Evolutionary conservation across 2,329 filamentous ascomycete genomes (phyloP).

Genomic region (Cucurbitaria berberidis): DNA sequence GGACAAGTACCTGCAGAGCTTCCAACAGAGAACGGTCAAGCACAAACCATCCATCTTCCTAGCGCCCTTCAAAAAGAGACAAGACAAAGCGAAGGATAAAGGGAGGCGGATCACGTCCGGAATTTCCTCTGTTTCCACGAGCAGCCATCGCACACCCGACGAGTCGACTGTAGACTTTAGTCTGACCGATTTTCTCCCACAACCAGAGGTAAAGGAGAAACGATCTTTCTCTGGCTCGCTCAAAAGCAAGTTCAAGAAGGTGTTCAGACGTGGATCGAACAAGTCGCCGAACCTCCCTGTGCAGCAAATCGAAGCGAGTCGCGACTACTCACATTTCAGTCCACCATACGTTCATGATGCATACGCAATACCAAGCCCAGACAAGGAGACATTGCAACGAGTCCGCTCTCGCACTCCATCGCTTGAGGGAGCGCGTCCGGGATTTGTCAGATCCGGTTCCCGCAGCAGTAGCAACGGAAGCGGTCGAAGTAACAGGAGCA

Average conservation of each 20-base stretch:
- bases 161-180: slow-evolving; percentile 17
- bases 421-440: slow-evolving; percentile 20
- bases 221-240: slow-evolving; percentile 68
- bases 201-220: slow-evolving; percentile 59
- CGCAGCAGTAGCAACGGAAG: slow-evolving; percentile 32
- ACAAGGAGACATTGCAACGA: slow-evolving; percentile 56
- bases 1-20: slow-evolving; percentile 50
- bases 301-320: slow-evolving; percentile 60
- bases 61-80: slow-evolving; percentile 53
- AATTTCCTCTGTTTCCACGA: slow-evolving; percentile 17
- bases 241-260: slow-evolving; percentile 65
- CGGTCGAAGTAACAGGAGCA: slow-evolving; percentile 28
- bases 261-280: slow-evolving; percentile 57
- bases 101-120: slow-evolving; percentile 22
- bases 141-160: slow-evolving; percentile 10
- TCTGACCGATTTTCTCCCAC: slow-evolving; percentile 31
- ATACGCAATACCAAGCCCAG: slow-evolving; percentile 45
- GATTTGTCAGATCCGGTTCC: slow-evolving; percentile 23
- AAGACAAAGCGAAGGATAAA: slow-evolving; percentile 35
- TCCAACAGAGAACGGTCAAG: slow-evolving; percentile 50
- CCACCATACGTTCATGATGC: slow-evolving; percentile 32
- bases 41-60: slow-evolving; percentile 54
- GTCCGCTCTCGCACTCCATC: slow-evolving; percentile 34
- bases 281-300: slow-evolving; percentile 50
- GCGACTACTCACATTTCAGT: slow-evolving; percentile 38